phyloP scores from a whole-genome alignment of 805 yeast genomes.

The Kluyveromyces dobzhanskii region DNA sequence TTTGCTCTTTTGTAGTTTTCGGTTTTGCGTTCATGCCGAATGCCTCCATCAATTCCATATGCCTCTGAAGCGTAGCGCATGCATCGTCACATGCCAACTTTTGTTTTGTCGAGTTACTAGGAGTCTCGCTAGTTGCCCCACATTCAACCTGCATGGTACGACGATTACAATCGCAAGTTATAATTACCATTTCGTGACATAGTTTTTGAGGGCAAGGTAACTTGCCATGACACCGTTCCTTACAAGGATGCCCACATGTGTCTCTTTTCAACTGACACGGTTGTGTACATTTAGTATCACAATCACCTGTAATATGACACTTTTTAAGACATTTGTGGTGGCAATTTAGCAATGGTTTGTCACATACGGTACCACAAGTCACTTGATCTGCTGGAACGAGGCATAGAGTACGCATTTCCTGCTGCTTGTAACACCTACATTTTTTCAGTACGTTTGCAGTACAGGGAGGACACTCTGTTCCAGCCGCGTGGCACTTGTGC shows the following conservation, averaged over 20 bases:
- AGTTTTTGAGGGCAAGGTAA: slow-evolving; percentile 43
- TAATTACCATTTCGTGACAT: slow-evolving; percentile 43
- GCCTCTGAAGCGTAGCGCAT: slow-evolving; percentile 56
- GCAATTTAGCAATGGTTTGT: slow-evolving; percentile 39
- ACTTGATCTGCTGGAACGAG: slow-evolving; percentile 46
- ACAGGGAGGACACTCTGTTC: slow-evolving; percentile 65
- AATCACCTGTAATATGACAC: slow-evolving; percentile 54
- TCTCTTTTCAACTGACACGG: slow-evolving; percentile 45
- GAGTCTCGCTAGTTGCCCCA: slow-evolving; percentile 36
- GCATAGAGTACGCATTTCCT: slow-evolving; percentile 53
- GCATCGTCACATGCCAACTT: slow-evolving; percentile 58
- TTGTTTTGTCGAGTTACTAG: slow-evolving; percentile 30
- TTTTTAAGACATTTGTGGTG: slow-evolving; percentile 42
- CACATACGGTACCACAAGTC: slow-evolving; percentile 64
- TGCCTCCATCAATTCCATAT: slow-evolving; percentile 54
- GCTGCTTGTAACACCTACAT: slow-evolving; percentile 55
- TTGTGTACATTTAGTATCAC: slow-evolving; percentile 50
- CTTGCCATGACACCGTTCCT: slow-evolving; percentile 55
- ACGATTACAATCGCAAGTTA: slow-evolving; percentile 62
- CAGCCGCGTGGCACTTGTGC: slow-evolving; percentile 71
- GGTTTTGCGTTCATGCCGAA: slow-evolving; percentile 32
- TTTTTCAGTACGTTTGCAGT: slow-evolving; percentile 47
- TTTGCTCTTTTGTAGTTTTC: slow-evolving; percentile 5
- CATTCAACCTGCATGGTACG: slow-evolving; percentile 42
- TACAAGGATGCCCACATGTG: slow-evolving; percentile 65